Conservation (phyloP, 129 eudicot species). For the Gnaphalium uliginosum region DNA sequence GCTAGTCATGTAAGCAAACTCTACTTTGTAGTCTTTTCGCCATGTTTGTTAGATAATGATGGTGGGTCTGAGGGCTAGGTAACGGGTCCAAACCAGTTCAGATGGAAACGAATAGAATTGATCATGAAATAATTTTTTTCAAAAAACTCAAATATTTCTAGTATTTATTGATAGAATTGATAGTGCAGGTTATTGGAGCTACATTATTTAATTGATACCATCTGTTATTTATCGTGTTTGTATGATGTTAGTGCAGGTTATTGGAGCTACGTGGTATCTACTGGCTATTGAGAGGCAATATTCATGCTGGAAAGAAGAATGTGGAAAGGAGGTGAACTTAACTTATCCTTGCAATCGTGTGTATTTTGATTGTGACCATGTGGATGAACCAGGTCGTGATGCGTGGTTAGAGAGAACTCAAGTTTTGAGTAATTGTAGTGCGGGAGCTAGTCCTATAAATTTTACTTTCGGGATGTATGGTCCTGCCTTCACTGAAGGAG, state of each 20-base stretch:
- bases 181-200: no score
- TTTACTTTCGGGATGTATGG: constrained; percentile 75
- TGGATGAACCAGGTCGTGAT: constrained; percentile 31
- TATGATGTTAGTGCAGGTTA: constrained; percentile 59
- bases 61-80: no score
- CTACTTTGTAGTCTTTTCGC: not conserved
- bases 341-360: constrained; percentile 37
- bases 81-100: no score
- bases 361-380: constrained; percentile 51
- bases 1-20: constrained; percentile 85
- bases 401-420: constrained; percentile 53
- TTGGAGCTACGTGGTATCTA: constrained; percentile 79
- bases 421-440: constrained; percentile 52
- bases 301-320: constrained; percentile 71
- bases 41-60: no score
- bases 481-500: constrained; percentile 58
- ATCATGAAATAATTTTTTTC: no score
- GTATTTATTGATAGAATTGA: no score
- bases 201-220: no score
- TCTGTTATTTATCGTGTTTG: constrained; percentile 19
- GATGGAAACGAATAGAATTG: no score
- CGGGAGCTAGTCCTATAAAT: constrained; percentile 31
- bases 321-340: constrained; percentile 41
- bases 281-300: constrained; percentile 62
- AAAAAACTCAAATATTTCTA: no score